Base-by-base conservation (phyloP, 1,284 basidiomycete species). In the Laetiporus sulphureus region DNA sequence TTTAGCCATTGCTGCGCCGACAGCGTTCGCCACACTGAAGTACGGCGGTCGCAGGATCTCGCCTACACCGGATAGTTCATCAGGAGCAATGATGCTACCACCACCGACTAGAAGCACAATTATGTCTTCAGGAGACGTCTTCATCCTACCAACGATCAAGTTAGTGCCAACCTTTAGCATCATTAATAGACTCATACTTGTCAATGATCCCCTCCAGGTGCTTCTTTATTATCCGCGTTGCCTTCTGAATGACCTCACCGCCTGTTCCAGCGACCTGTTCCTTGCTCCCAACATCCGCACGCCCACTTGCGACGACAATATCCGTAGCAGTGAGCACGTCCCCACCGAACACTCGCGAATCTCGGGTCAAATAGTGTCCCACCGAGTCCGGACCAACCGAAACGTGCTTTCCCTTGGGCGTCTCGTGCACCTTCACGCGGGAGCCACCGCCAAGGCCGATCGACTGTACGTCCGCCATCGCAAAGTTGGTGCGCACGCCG, bases 381-480 rank as follows among this genome's bases (percentile, higher is more conserved):
- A 77, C 73, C 13, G 75, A 77, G 48, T 77, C 73, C 3, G 75
- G 75, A 1, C 77, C 77, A 15, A 79, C 70, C 0, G 65, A 65
- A 1, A 70, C 61, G 36, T 56, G 60, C 7, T 51, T 54, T 1
- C 56, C 58, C 12, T 46, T 48, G 3, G 47, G 35, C 8, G 50
- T 36, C 36, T 46, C 46, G 5, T 38, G 42, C 19, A 60, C 42
- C 47, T 67, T 64, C 29, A 77, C 65, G 39, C 70, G 57, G 3
- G 75, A 77, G 19, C 75, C 75, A 33, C 75, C 76, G 3, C 75
- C 75, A n/a, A 78, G 65, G 18, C 67, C 75, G 42, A 77, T 69
- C 18, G 68, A 71, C 51, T 69, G 63, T 12, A 73, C 64, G 47
- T 75, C 71, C 3, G 72, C 71, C 67, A 72, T 72, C 0, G 68